Base-by-base conservation (phyloP, 805 yeast genomes). In the Metschnikowia matae region DNA sequence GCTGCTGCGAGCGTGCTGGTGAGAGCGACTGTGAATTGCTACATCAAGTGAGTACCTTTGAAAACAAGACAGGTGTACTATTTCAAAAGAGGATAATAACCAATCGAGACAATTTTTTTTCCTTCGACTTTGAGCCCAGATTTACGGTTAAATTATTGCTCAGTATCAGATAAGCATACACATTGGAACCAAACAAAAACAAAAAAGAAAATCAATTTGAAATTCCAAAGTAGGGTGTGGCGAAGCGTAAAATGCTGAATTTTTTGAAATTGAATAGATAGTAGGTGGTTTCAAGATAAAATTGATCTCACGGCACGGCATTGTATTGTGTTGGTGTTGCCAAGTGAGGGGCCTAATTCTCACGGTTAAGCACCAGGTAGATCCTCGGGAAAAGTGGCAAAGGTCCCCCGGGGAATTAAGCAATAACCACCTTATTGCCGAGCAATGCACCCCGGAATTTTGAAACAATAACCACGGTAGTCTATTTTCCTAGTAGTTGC, bases 351-450 rank as follows among this genome's bases (percentile, higher is more conserved):
- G 45, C 38, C 21, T 3, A 8, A 18, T 15, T 42, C 32, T 42
- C 34, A 33, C 17, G 45, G 21, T 14, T 23, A n/a, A 31, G 45
- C 29, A 14, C 45, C 33, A 26, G 34, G 15, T 29, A 11, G 43
- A 26, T 20, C 45, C 45, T 42, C 45, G 45, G 45, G 38, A 34
- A 31, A 33, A 42, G 21, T 21, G 29, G 36, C 31, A 42, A n/a
- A n/a, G 17, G 18, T 13, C 17, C 17, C 37, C 45, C 34, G 38
- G 45, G 10, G 38, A 13, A 32, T 42, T 40, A 6, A 20, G 45
- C 21, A 33, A 42, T 10, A 38, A 11, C 35, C 31, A 8, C 23
- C 21, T n/a, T 40, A 20, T 20, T 42, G 31, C 45, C 38, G 45
- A 42, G 45, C 37, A 41, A 41, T 20, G 8, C 21, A 33, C 37